These are phyloP conservation scores for Nicotiana benthamiana DNA, from an alignment of 257 asterid genomes.

Conservation along the genomic window DNA sequence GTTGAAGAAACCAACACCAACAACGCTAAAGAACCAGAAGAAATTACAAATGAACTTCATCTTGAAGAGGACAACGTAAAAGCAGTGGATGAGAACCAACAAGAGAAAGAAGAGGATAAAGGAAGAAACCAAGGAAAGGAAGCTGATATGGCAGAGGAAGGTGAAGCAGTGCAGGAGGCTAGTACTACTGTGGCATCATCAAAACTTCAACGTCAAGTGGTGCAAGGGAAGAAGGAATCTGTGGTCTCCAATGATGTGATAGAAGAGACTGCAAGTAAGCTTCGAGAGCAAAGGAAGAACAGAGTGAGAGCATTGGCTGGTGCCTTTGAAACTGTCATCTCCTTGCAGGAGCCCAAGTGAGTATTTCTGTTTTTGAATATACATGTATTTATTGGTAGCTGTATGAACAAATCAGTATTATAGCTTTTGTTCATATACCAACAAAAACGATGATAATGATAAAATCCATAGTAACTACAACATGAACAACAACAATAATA, in stretches of 20 bases:
- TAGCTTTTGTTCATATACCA: neutral
- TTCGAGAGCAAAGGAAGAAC: slow-evolving; percentile 57
- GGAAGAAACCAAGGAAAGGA: slow-evolving; percentile 8
- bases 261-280: slow-evolving; percentile 61
- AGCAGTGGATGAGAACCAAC: neutral
- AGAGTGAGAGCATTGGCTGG: slow-evolving; percentile 81
- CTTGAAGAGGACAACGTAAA: neutral
- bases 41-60: neutral
- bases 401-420: neutral
- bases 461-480: neutral
- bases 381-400: neutral
- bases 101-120: slow-evolving; percentile 6
- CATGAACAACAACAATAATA: neutral
- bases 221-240: slow-evolving; percentile 28
- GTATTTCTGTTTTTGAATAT: neutral
- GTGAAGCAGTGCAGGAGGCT: slow-evolving; percentile 1
- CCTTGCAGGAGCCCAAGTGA: slow-evolving; percentile 50
- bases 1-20: slow-evolving; percentile 15
- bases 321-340: slow-evolving; percentile 71
- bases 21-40: neutral
- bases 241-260: slow-evolving; percentile 56
- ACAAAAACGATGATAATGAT: neutral
- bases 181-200: slow-evolving; percentile 17
- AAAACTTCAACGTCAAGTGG: slow-evolving; percentile 14
- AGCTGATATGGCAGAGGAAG: neutral